Evolutionary conservation across 2,329 filamentous ascomycete genomes (phyloP).

Genomic region (Colletotrichum brevisporum): DNA sequence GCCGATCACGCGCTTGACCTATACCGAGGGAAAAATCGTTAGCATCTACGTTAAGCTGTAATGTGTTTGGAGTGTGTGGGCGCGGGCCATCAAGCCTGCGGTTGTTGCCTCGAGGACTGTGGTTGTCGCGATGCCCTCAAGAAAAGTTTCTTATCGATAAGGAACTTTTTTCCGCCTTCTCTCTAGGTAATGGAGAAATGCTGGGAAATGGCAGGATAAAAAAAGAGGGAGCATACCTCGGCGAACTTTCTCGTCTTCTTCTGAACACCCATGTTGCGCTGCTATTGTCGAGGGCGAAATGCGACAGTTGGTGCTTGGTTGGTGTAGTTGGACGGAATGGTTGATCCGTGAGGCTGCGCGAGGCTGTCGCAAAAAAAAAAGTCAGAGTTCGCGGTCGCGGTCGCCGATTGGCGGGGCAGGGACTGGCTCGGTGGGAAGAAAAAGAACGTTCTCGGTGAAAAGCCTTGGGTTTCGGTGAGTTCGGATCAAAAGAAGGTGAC

Average conservation of each 20-base stretch:
- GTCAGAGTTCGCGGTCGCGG: no score
- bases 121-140: background rate
- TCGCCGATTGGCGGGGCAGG: slow-evolving; percentile 4
- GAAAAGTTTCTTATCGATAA: slow-evolving; percentile 36
- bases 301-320: slow-evolving; percentile 6
- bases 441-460: slow-evolving; percentile 37
- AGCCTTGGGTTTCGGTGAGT: slow-evolving; percentile 7
- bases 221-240: slow-evolving; percentile 58
- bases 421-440: slow-evolving; percentile 3
- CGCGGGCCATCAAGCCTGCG: no score
- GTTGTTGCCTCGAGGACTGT: background rate
- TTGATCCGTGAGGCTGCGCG: slow-evolving; percentile 26
- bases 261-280: slow-evolving; percentile 80
- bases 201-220: slow-evolving; percentile 41
- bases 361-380: slow-evolving; percentile 19
- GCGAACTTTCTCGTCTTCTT: slow-evolving; percentile 96
- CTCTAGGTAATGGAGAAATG: slow-evolving; percentile 21
- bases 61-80: background rate
- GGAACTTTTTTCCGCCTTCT: background rate
- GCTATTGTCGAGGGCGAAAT: slow-evolving; percentile 1
- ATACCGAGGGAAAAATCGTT: slow-evolving; percentile 17
- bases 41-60: background rate
- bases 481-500: background rate
- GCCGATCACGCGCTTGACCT: slow-evolving; percentile 87
- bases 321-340: slow-evolving; percentile 6